These are phyloP conservation scores for Telfairia occidentalis DNA, from an alignment of 331 rosid genomes.

Conservation along the genomic window DNA sequence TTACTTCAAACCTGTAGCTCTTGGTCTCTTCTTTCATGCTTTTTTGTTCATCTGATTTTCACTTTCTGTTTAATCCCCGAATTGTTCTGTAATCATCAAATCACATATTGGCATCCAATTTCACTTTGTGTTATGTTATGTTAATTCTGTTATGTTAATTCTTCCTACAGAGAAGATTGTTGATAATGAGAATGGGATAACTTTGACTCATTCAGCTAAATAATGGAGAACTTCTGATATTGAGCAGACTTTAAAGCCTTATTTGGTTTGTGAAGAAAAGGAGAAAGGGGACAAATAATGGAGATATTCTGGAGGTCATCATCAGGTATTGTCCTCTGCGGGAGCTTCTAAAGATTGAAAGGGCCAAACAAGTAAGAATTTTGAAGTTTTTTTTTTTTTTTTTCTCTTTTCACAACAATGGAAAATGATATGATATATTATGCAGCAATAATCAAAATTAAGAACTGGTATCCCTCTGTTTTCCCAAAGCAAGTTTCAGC, in stretches of 20 bases:
- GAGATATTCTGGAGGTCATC: neutral
- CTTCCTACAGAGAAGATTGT: neutral
- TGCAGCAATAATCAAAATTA: neutral
- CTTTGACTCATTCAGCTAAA: neutral
- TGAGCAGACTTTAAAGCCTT: neutral
- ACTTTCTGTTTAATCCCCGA: neutral
- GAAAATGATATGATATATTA: conserved; percentile 2
- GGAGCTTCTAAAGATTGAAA: neutral
- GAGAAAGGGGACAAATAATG: no score
- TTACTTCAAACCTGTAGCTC: neutral
- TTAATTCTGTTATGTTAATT: neutral
- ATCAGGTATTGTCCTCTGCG: no score
- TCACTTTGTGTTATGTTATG: no score
- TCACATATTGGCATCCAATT: neutral
- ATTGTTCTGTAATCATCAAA: neutral
- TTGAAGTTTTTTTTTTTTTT: neutral
- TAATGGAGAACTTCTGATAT: neutral
- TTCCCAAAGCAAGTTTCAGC: neutral
- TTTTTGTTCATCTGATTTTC: neutral
- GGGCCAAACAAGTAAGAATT: neutral
- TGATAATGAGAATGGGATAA: neutral
- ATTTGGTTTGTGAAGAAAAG: neutral
- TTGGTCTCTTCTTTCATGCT: neutral
- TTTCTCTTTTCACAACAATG: neutral
- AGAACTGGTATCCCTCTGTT: neutral